phyloP scores from a whole-genome alignment of 768 basidiomycete species.

The Inosperma sp. region DNA sequence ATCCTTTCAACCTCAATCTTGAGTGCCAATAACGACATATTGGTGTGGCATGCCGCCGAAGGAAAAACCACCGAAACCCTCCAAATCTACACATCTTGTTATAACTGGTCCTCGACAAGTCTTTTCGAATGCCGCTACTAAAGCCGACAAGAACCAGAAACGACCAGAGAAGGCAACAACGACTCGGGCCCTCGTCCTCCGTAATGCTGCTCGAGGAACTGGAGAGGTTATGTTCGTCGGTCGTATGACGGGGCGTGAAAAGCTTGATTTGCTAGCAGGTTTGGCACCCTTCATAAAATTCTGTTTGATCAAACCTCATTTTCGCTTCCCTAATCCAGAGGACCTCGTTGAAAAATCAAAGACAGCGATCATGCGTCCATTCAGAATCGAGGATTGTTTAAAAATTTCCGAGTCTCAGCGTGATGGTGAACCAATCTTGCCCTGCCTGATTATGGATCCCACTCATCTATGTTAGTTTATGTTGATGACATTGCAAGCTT shows the following conservation, averaged over 20 bases:
- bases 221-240: conserved; percentile 58
- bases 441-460: neutral
- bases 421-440: conserved; percentile 45
- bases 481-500: conserved; percentile 67
- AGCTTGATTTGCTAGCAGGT: conserved; percentile 77
- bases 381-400: conserved; percentile 57
- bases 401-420: conserved; percentile 72
- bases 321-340: conserved; percentile 41
- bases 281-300: conserved; percentile 6
- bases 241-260: conserved; percentile 71
- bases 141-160: conserved; percentile 28
- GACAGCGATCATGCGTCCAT: conserved; percentile 58
- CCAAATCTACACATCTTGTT: conserved; percentile 47
- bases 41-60: conserved; percentile 32
- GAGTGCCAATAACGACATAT: too few species aligned
- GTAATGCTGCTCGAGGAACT: conserved; percentile 68
- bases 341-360: conserved; percentile 57
- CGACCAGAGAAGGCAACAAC: conserved; percentile 48
- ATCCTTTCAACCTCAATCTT: too few species aligned
- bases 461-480: conserved; percentile 40
- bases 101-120: conserved; percentile 53
- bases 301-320: conserved; percentile 5
- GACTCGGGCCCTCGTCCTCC: conserved; percentile 64
- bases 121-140: conserved; percentile 24
- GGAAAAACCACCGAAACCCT: conserved; percentile 18